These are phyloP conservation scores for Wickerhamiella spandovensis DNA, from an alignment of 805 yeast species.

Conservation along the genomic window DNA sequence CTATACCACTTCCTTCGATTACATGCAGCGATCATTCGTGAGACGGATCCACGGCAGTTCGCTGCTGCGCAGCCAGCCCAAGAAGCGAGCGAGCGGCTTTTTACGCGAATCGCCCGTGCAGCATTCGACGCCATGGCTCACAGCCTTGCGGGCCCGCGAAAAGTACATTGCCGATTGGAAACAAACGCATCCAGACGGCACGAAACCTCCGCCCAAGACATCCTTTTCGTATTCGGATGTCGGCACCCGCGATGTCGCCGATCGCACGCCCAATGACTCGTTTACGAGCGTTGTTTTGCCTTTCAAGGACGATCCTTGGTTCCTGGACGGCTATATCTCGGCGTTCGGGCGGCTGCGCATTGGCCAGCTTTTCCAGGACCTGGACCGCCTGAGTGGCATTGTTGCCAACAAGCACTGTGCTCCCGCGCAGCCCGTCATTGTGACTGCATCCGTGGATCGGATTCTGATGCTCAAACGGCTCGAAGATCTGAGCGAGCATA, in stretches of 20 bases:
- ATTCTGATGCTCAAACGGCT: slow-evolving; percentile 75
- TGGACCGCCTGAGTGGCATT: slow-evolving; percentile 88
- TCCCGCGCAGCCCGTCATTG: slow-evolving; percentile 94
- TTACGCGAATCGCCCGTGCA: slow-evolving; percentile 27
- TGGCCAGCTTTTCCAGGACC: slow-evolving; percentile 87
- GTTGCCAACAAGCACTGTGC: slow-evolving; percentile 84
- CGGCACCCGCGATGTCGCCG: slow-evolving; percentile 53
- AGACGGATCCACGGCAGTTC: neutral
- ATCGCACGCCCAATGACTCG: slow-evolving; percentile 67
- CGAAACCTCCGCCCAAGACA: slow-evolving; percentile 22
- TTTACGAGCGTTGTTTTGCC: slow-evolving; percentile 41
- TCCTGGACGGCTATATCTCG: slow-evolving; percentile 77
- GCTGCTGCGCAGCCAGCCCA: neutral
- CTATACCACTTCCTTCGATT: neutral
- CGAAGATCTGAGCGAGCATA: slow-evolving; percentile 60
- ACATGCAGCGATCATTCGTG: neutral
- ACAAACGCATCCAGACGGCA: slow-evolving; percentile 21
- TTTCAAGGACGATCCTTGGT: slow-evolving; percentile 68
- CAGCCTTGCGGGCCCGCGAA: slow-evolving; percentile 63
- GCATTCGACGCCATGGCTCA: slow-evolving; percentile 65
- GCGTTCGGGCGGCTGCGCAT: slow-evolving; percentile 85
- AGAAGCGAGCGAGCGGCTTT: neutral
- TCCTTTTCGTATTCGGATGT: slow-evolving; percentile 51
- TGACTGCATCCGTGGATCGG: slow-evolving; percentile 88
- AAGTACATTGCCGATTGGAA: slow-evolving; percentile 62